phyloP scores from a whole-genome alignment of 257 asterid species.

The Ajuga chamaepitys region DNA sequence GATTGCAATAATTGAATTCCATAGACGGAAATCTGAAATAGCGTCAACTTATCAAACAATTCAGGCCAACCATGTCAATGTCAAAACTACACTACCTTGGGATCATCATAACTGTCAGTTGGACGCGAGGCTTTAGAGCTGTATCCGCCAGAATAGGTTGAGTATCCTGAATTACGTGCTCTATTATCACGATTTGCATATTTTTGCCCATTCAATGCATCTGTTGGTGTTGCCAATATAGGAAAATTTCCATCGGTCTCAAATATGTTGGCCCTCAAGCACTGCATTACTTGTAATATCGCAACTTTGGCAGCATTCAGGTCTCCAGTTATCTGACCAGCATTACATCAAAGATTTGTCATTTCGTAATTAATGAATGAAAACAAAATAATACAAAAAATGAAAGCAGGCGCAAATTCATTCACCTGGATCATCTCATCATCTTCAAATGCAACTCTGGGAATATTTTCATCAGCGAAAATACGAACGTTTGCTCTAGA shows the following conservation, averaged over 20 bases:
- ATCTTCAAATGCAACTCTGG: slow-evolving; percentile 75
- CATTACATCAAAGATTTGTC: slow-evolving; percentile 3
- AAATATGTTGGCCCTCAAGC: slow-evolving; percentile 62
- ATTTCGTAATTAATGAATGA: not conserved
- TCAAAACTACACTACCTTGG: slow-evolving; percentile 56
- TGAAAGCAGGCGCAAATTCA: not conserved
- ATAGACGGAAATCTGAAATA: not conserved
- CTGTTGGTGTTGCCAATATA: slow-evolving; percentile 25
- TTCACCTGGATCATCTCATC: slow-evolving; percentile 91
- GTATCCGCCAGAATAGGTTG: slow-evolving; percentile 41
- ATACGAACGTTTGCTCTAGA: slow-evolving; percentile 78
- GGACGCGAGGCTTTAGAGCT: slow-evolving; percentile 34
- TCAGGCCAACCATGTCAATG: not conserved
- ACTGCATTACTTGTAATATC: slow-evolving; percentile 53
- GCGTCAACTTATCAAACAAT: not conserved
- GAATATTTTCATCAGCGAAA: slow-evolving; percentile 61
- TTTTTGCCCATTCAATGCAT: slow-evolving; percentile 35
- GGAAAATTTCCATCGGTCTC: slow-evolving; percentile 53
- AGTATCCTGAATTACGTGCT: slow-evolving; percentile 38
- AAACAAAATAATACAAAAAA: not conserved
- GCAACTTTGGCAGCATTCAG: slow-evolving; percentile 57
- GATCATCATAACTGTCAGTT: slow-evolving; percentile 34
- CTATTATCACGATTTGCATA: slow-evolving; percentile 44
- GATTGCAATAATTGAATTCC: not conserved
- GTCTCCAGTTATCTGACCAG: slow-evolving; percentile 71